Evolutionary conservation across 1,139 yeast species (phyloP), one percentile per base, ranked within the genome.

Genomic region (Pichia inconspicua): DNA sequence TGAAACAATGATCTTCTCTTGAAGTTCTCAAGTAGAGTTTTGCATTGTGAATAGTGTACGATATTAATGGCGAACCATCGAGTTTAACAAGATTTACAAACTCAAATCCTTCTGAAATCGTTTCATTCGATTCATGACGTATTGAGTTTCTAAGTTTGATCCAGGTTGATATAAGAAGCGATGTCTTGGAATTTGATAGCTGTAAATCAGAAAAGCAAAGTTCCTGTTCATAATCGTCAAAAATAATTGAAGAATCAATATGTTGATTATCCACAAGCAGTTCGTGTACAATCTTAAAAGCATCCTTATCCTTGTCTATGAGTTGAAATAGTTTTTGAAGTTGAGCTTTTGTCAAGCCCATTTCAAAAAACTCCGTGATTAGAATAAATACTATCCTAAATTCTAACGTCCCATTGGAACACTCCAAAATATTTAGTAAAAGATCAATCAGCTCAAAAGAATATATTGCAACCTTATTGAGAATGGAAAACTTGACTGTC

Each of bases 1-100:
- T 62, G 48, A 66, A 63, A 8, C 40, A 46, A 7, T 53, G 56
- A 3, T 43, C 40, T 44, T 47, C 53, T 2, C 44, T 48, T 14
- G 39, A 19, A 8, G 54, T 48, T 27, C 44, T 44, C 17, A 58
- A 7, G 2, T 41, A 11, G 4, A 60, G 34, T 25, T 49, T 45
- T 30, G 46, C 46, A 7, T 53, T 48, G 3, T 51, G 36, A 2
- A 58, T 39, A 3, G 45, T 44, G 28, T 58, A 57, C 4, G 46
- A 46, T 12, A 58, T 15, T 3, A 44, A 17, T 6, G 19, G 15
- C 4, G 40, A 19, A 3, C 48, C 49, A 25, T 43, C 42, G 5
- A 25, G 14, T 28, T 44, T 43, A 5, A 25, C 31, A 2, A 48
- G 9, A 3, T 46, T n/a, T 1, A 45, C 14, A 31, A 45, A 19